phyloP scores from a whole-genome alignment of 768 basidiomycete genomes.

The Cyclocybe cylindracea region DNA sequence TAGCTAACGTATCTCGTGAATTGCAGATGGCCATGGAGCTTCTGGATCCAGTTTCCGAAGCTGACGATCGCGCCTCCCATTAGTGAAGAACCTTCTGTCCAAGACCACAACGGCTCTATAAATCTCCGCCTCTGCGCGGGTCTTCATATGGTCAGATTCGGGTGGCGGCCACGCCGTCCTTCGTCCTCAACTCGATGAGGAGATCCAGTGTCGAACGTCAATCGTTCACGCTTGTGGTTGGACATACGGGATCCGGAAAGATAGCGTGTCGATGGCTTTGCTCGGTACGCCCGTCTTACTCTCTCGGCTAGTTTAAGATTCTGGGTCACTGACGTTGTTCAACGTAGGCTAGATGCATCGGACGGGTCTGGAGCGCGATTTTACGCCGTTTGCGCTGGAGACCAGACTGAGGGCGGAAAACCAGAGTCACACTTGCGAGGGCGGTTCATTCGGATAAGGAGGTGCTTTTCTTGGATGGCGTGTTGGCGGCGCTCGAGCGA shows the following conservation, averaged over 20 bases:
- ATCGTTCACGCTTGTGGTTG: conserved; percentile 55
- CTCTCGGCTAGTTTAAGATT: too few relatives aligned
- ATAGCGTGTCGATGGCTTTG: conserved; percentile 68
- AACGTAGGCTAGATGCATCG: too few relatives aligned
- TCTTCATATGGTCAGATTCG: conserved; percentile 52
- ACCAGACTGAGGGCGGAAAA: conserved; percentile 54
- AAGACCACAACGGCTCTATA: too few relatives aligned
- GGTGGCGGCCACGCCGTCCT: conserved; percentile 35
- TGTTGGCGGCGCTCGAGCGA: conserved; percentile 61
- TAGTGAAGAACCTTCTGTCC: too few relatives aligned
- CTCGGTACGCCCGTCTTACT: too few relatives aligned
- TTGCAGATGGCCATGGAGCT: conserved; percentile 53
- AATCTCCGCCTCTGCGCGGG: too few relatives aligned
- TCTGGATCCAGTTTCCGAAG: conserved; percentile 47
- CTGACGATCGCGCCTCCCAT: too few relatives aligned
- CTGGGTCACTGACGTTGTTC: too few relatives aligned
- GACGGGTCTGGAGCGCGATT: conserved; percentile 69
- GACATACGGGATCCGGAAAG: conserved; percentile 61
- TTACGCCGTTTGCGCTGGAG: conserved; percentile 67
- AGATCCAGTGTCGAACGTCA: conserved; percentile 54
- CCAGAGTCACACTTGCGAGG: conserved; percentile 43
- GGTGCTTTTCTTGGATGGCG: conserved; percentile 72
- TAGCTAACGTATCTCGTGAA: too few relatives aligned
- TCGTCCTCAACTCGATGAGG: conserved; percentile 51
- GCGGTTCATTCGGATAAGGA: conserved; percentile 51